phyloP scores from a whole-genome alignment of 225 moss, liverwort and hornwort genomes.

The Ulota crispa region DNA sequence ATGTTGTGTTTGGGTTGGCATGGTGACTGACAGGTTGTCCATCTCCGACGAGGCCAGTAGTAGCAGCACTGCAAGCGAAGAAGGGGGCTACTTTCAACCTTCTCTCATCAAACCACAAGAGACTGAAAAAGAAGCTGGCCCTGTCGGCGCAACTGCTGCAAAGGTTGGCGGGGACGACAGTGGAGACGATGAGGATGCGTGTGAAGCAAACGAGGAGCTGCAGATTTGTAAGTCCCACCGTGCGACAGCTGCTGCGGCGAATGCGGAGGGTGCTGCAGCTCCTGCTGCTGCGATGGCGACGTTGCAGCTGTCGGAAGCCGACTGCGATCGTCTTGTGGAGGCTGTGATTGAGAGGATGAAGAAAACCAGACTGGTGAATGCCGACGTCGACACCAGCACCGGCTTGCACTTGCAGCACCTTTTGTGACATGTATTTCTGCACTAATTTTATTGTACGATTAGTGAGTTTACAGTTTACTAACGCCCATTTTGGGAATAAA shows the following conservation, averaged over 20 bases:
- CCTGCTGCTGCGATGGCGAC: background rate
- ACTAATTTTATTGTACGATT: background rate
- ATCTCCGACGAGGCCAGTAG: slow-evolving; percentile 35
- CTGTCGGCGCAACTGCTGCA: background rate
- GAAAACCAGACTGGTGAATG: background rate
- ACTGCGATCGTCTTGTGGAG: slow-evolving; percentile 28
- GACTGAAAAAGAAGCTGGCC: background rate
- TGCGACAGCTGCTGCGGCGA: background rate
- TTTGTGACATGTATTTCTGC: background rate
- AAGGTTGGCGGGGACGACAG: background rate
- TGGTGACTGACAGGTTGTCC: slow-evolving; percentile 12
- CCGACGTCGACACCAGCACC: background rate
- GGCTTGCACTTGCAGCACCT: slow-evolving; percentile 7
- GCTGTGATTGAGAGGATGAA: slow-evolving; percentile 31
- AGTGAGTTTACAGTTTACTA: too few relatives aligned
- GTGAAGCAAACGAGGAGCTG: background rate
- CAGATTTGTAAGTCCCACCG: background rate
- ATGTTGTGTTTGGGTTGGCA: background rate
- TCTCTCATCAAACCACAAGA: background rate
- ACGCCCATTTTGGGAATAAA: too few relatives aligned
- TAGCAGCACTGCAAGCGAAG: slow-evolving; percentile 12
- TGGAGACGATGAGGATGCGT: background rate
- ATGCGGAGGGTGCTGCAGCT: background rate
- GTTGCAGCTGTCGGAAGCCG: slow-evolving; percentile 30
- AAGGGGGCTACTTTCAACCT: background rate